These are phyloP conservation scores for Ajuga chamaepitys DNA, from an alignment of 257 asterid species.

Conservation along the genomic window DNA sequence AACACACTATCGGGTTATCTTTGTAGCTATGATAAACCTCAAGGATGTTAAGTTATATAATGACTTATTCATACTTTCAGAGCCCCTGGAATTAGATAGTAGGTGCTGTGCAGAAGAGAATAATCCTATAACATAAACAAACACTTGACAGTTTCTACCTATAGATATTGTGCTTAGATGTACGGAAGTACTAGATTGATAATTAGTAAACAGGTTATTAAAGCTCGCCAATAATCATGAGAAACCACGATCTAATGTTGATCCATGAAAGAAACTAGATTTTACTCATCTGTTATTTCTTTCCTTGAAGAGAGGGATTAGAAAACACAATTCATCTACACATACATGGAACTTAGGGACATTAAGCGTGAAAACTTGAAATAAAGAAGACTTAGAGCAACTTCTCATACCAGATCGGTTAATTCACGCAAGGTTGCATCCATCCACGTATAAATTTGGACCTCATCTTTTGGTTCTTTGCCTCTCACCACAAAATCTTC, in stretches of 20 bases:
- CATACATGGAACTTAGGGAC: not conserved
- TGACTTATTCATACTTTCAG: not conserved
- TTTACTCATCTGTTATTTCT: not conserved
- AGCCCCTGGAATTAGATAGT: not conserved
- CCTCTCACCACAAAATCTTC: slow-evolving; percentile 93
- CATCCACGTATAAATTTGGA: slow-evolving; percentile 97
- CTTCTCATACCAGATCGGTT: slow-evolving; percentile 81
- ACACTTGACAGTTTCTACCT: not conserved
- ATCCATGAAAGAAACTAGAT: not conserved
- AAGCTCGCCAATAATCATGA: not conserved
- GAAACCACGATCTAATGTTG: not conserved
- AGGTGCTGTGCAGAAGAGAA: not conserved
- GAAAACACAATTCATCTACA: not conserved
- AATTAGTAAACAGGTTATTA: not conserved
- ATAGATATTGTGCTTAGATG: not conserved
- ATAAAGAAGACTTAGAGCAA: not conserved
- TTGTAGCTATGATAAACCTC: no score
- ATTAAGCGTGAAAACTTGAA: not conserved
- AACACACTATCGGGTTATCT: no score
- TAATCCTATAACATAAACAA: not conserved
- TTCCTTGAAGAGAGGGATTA: not conserved
- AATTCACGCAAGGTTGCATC: slow-evolving; percentile 97
- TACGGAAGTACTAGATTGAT: not conserved
- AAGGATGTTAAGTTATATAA: no score
- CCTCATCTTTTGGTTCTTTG: slow-evolving; percentile 98